These are phyloP conservation scores for Dactylellina parvicollis DNA, from an alignment of 2,329 filamentous ascomycete species.

Conservation along the genomic window DNA sequence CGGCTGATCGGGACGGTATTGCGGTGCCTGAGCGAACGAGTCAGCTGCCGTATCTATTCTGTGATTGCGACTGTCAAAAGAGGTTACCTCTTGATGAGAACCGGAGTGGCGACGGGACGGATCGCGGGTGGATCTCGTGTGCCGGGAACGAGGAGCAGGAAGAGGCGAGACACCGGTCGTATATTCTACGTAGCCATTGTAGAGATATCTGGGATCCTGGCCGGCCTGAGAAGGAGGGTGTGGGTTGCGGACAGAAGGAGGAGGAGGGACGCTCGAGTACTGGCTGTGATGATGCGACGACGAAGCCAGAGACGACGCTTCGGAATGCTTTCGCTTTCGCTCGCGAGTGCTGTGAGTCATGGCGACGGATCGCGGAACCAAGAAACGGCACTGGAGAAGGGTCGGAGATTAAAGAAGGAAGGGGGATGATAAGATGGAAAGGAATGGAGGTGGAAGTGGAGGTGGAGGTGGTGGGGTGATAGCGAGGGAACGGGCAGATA, in stretches of 20 bases:
- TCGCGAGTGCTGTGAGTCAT: constrained; percentile 38
- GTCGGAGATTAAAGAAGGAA: background rate
- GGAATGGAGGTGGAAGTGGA: background rate
- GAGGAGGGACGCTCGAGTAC: background rate
- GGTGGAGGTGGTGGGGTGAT: background rate
- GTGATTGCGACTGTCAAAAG: background rate
- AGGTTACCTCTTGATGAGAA: constrained; percentile 28
- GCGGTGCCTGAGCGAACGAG: background rate
- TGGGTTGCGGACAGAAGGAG: constrained; percentile 16
- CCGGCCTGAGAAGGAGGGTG: background rate
- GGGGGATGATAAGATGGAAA: background rate
- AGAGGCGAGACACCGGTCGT: constrained; percentile 29
- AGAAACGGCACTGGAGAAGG: background rate
- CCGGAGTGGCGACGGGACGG: constrained; percentile 2
- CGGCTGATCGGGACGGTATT: background rate
- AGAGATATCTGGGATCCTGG: constrained; percentile 30
- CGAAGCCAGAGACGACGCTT: constrained; percentile 1
- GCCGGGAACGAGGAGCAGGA: background rate
- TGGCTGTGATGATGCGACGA: constrained; percentile 16
- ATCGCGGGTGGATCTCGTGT: constrained; percentile 7
- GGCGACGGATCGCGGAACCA: background rate
- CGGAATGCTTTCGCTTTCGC: constrained; percentile 46
- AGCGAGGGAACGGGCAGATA: background rate
- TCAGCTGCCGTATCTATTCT: background rate
- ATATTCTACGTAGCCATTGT: constrained; percentile 43